Percentiles rank a stretch among this genome's conserved stretches.
These are phyloP conservation scores for Penicillium daleae DNA, from an alignment of 495 filamentous ascomycete species.

Conservation along the genomic window DNA sequence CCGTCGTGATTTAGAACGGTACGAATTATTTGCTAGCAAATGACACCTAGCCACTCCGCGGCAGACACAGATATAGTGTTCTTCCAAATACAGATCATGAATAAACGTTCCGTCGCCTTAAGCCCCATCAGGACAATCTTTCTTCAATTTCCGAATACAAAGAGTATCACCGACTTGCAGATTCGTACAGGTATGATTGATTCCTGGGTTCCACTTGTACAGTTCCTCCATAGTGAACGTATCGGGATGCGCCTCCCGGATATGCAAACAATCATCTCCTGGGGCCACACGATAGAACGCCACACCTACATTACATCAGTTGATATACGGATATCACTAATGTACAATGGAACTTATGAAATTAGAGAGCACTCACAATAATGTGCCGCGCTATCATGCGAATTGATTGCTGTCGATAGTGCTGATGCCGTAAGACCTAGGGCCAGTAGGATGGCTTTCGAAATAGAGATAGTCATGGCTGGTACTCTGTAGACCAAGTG, in stretches of 20 bases:
- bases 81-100: background rate
- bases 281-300: background rate
- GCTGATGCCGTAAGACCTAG: background rate
- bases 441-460: background rate
- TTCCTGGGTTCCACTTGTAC: background rate
- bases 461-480: background rate
- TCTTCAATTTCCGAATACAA: conserved; percentile 4
- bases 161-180: background rate
- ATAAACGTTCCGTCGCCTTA: background rate
- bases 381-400: no score
- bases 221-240: background rate
- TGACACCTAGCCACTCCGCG: background rate
- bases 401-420: background rate
- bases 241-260: conserved; percentile 1
- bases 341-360: no score
- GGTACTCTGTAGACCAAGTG: background rate
- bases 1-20: no score
- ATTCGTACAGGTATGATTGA: background rate
- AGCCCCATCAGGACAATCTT: conserved; percentile 1
- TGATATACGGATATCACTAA: background rate
- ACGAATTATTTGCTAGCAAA: no score
- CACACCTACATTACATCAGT: background rate
- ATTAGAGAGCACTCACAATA: background rate
- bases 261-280: background rate
- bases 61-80: no score